phyloP scores from a whole-genome alignment of 106 monocot species.

The Alisma plantagoaquatica region DNA sequence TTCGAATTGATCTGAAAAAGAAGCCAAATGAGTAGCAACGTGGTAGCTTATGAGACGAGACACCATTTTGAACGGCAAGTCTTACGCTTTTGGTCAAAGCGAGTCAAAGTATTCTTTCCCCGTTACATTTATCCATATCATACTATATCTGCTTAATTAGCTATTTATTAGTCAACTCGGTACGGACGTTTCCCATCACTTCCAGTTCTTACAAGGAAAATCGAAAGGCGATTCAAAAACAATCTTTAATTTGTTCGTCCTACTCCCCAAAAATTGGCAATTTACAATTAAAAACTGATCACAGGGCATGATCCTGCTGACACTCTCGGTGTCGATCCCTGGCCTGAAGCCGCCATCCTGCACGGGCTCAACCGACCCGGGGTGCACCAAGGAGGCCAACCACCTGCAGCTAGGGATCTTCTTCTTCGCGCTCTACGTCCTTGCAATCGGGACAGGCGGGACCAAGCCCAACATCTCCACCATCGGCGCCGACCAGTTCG shows the following conservation, averaged over 20 bases:
- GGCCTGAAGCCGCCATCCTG: slow-evolving; percentile 55
- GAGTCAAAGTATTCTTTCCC: no score
- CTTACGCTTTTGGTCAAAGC: no score
- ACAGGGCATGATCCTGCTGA: slow-evolving; percentile 2
- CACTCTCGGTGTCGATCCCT: slow-evolving; percentile 48
- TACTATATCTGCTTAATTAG: background rate
- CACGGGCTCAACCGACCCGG: slow-evolving; percentile 18
- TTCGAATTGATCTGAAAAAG: no score
- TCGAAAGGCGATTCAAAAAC: background rate
- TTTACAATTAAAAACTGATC: background rate
- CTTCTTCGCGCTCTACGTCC: slow-evolving; percentile 65
- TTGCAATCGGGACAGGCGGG: slow-evolving; percentile 67
- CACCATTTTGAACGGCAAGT: no score
- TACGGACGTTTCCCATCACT: background rate
- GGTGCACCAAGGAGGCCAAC: slow-evolving; percentile 22
- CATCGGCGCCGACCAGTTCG: slow-evolving; percentile 88
- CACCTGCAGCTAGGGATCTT: slow-evolving; percentile 50
- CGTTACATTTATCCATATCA: background rate
- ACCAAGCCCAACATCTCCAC: slow-evolving; percentile 90
- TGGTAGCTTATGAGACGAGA: no score
- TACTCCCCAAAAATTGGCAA: background rate
- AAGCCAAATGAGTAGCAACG: no score
- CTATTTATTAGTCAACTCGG: background rate
- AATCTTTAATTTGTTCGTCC: background rate
- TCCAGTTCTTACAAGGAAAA: background rate